Evolutionary conservation across 139 green algal genomes (phyloP), one percentile per base, ranked within the genome.

Genomic region (Coccomyxa sp.): DNA sequence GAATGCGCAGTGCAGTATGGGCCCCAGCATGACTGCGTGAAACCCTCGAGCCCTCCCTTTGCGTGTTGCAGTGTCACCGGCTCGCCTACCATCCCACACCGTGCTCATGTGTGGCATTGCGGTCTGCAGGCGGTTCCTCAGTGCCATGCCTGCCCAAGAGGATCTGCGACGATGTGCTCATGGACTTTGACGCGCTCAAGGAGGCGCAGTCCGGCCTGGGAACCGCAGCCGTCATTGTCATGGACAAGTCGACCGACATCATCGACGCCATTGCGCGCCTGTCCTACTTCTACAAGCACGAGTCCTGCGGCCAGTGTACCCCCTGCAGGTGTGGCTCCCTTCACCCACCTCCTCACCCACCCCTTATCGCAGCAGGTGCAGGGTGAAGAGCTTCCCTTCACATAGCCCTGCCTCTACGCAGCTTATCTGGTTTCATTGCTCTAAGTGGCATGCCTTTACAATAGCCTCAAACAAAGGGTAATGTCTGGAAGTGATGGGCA

Each of bases 271-370:
- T 99, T 81, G 87, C 89, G 50, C 79, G 94, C 39, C 88, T 99
- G 77, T 89, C 86, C 16, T 99, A 99, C 90, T 99, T 99, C 86
- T 99, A 99, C 94, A 99, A 99, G 92, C 95, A 99, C 89, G 95
- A 99, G 93, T 94, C 85, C 50, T 99, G 95, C 81, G 95, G 95
- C 24, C 94, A 99, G 90, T 99, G 96, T 93, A 99, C 96, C 37
- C 96, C 96, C 12, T 99, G 89, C 86, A 78, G 88, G 39, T 76
- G 33, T 36, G 64, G 12, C 35, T 70, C 58, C 44, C 44, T 27
- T 18, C 50, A 64, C 50, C 22, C 50, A 31, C 1, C 50, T 64
- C n/a, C n/a, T n/a, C n/a, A n/a, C n/a, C n/a, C n/a, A n/a, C n/a
- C n/a, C n/a, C n/a, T n/a, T n/a, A n/a, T n/a, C n/a, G n/a, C n/a